Evolutionary conservation across 1,284 basidiomycete genomes (phyloP).

Genomic region (Rhodofomes roseus): DNA sequence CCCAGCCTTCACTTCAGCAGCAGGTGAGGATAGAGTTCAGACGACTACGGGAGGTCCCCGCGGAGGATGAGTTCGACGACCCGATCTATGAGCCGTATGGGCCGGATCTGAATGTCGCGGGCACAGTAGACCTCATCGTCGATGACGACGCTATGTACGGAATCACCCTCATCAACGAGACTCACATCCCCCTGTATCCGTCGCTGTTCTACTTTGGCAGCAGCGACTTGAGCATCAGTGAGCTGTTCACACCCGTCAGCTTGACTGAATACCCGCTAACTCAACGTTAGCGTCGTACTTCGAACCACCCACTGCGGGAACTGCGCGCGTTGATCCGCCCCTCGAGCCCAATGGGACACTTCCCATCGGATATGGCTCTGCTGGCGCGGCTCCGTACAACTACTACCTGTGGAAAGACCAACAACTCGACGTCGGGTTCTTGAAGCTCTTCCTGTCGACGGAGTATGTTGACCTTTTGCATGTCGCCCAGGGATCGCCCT

Average conservation of each 20-base stretch:
- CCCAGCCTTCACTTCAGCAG: background rate
- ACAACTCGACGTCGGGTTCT: background rate
- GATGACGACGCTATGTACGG: background rate
- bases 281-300: background rate
- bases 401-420: background rate
- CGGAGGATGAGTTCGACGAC: background rate
- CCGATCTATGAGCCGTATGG: background rate
- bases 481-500: background rate
- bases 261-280: no score
- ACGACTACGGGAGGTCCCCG: background rate
- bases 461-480: background rate
- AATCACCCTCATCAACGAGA: background rate
- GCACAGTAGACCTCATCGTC: background rate
- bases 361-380: background rate
- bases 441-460: background rate
- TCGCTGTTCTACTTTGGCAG: conserved; percentile 1
- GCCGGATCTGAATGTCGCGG: background rate
- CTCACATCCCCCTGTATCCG: background rate
- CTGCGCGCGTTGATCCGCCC: background rate
- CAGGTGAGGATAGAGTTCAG: conserved; percentile 1
- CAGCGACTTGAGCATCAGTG: conserved; percentile 5
- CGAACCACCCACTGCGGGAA: conserved; percentile 10
- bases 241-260: background rate
- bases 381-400: background rate
- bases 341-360: background rate